phyloP scores from a whole-genome alignment of 257 asterid genomes.

The Fraxinus americana region DNA sequence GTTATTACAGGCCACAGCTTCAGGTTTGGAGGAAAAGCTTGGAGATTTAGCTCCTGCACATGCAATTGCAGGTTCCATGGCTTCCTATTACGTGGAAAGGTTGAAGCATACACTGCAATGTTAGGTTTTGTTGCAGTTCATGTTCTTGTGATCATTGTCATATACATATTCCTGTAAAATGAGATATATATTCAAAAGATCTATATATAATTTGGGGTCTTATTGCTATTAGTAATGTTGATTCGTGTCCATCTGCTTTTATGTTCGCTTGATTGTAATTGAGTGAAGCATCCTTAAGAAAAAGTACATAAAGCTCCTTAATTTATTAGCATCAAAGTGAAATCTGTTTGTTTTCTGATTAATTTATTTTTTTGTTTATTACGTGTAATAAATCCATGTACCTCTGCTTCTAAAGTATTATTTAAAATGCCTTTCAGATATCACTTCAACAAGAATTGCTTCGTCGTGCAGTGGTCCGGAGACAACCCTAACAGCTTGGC shows the following conservation, averaged over 20 bases:
- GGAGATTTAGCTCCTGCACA: constrained; percentile 58
- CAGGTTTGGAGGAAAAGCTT: constrained; percentile 52
- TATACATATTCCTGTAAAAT: not conserved
- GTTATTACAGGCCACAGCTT: constrained; percentile 55
- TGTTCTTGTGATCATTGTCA: not conserved
- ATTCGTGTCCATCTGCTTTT: not conserved
- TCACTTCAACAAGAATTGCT: constrained; percentile 45
- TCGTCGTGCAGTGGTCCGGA: constrained; percentile 63
- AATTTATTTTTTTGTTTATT: not conserved
- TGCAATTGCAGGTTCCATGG: constrained; percentile 51
- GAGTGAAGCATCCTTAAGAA: not conserved
- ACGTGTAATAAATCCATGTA: not conserved
- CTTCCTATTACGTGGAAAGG: constrained; percentile 53
- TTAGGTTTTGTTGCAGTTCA: not conserved
- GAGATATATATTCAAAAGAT: not conserved
- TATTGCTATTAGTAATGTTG: not conserved
- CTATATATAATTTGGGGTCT: not conserved
- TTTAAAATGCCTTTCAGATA: constrained; percentile 43
- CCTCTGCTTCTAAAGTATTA: not conserved
- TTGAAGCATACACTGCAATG: constrained; percentile 10
- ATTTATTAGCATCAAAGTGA: not conserved
- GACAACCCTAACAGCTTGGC: constrained; percentile 77
- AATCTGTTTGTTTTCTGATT: not conserved
- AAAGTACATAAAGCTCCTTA: not conserved
- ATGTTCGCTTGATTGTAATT: not conserved